Percentiles rank a stretch among this genome's conserved stretches.
phyloP scores from a whole-genome alignment of 1,284 basidiomycete species.

The Apiotrichum porosum region DNA sequence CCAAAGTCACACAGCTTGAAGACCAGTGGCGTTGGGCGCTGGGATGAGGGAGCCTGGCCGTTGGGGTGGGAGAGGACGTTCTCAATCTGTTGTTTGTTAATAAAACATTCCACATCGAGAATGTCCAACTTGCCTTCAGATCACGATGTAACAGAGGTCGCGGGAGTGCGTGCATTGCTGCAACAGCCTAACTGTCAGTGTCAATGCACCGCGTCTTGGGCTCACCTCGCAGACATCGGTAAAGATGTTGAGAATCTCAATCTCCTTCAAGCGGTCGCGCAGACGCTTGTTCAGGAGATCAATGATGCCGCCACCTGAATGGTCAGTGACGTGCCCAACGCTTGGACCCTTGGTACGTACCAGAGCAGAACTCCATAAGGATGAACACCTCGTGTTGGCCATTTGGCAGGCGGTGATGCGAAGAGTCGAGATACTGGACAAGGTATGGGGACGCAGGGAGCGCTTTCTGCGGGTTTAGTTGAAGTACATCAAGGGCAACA shows the following conservation, averaged over 20 bases:
- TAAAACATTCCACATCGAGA: not conserved
- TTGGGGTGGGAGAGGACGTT: constrained; percentile 69
- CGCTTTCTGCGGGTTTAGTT: constrained; percentile 27
- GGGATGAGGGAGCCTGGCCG: constrained; percentile 52
- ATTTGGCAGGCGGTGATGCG: constrained; percentile 73
- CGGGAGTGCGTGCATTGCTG: constrained; percentile 91
- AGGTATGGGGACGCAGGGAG: constrained; percentile 34
- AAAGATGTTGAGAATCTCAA: constrained; percentile 96
- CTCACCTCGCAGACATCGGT: constrained; percentile 78
- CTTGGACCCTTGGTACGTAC: constrained; percentile 38
- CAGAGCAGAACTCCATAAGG: constrained; percentile 92
- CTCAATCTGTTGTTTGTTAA: constrained; percentile 59
- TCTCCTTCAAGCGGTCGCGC: constrained; percentile 85
- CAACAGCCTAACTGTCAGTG: constrained; percentile 57
- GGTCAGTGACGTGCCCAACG: not conserved
- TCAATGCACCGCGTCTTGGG: not conserved
- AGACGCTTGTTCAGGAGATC: constrained; percentile 98
- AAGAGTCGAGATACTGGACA: constrained; percentile 53
- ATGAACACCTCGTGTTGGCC: constrained; percentile 95
- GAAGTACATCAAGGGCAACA: not conserved
- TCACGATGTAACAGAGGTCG: constrained; percentile 85
- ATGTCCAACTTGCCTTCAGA: constrained; percentile 66
- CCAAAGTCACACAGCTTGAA: constrained; percentile 99
- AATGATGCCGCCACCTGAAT: constrained; percentile 88
- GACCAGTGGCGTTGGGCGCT: constrained; percentile 52